These are phyloP conservation scores for Capsella bursapastoris DNA, from an alignment of 345 rosid species.

Conservation along the genomic window DNA sequence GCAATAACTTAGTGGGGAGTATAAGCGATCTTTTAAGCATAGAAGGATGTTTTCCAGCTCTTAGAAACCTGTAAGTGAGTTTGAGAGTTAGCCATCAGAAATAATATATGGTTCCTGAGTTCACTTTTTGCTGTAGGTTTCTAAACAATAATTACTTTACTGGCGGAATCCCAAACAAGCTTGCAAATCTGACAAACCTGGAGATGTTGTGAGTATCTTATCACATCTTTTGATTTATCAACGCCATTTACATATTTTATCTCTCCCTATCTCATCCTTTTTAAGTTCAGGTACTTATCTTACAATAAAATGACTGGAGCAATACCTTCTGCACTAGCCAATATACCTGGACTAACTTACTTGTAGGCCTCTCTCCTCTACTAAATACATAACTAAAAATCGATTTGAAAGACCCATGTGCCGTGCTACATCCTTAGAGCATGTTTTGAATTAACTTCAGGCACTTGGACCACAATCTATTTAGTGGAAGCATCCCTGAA, in stretches of 20 bases:
- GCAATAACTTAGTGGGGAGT: slow-evolving; percentile 79
- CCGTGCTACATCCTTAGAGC: background rate
- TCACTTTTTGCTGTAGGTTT: slow-evolving; percentile 52
- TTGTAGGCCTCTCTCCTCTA: slow-evolving; percentile 54
- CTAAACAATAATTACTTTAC: slow-evolving; percentile 77
- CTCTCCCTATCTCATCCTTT: slow-evolving; percentile 2
- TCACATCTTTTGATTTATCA: slow-evolving; percentile 2
- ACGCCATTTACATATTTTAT: background rate
- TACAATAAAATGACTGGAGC: slow-evolving; percentile 69
- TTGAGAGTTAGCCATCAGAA: slow-evolving; percentile 9
- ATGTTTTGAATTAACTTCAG: slow-evolving; percentile 45
- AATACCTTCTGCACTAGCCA: slow-evolving; percentile 66
- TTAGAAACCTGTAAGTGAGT: slow-evolving; percentile 70
- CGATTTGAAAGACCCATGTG: slow-evolving; percentile 8
- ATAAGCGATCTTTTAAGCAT: slow-evolving; percentile 63
- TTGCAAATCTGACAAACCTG: slow-evolving; percentile 67
- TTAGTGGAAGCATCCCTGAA: slow-evolving; percentile 71
- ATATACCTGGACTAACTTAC: slow-evolving; percentile 61
- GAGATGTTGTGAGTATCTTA: slow-evolving; percentile 68
- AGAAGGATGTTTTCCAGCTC: slow-evolving; percentile 75
- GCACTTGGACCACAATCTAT: slow-evolving; percentile 84
- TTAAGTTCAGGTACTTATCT: slow-evolving; percentile 59
- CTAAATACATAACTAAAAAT: background rate
- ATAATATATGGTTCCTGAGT: background rate
- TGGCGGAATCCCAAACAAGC: slow-evolving; percentile 71